Base-by-base conservation (phyloP, 1,139 yeast genomes). In the Sugiyamaella novakii region DNA sequence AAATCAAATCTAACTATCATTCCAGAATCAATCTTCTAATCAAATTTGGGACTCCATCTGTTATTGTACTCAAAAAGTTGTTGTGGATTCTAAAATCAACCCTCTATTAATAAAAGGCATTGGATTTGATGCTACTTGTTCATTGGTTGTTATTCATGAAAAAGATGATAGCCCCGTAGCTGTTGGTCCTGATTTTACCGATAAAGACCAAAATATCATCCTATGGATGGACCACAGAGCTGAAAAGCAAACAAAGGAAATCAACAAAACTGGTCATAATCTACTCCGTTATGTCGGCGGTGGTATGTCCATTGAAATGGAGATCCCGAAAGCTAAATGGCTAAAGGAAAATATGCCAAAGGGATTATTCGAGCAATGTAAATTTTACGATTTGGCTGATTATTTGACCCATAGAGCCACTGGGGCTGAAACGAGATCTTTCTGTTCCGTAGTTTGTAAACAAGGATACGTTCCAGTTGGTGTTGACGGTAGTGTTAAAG, bases 141-240 rank as follows among this genome's bases (percentile, higher is more conserved):
- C 98, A 1, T 74, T 92, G 54, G 96, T 89, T 19, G 96, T 83
- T 1, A 73, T 91, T 40, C 75, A 81, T 51, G 87, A 84, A 56
- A 67, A 74, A 17, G 73, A 77, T 34, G 89, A 86, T 61, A 67
- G 73, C 42, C 96, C 96, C 2, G 78, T 87, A 39, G 88, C 85
- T 0, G 98, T 91, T 12, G 98, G 98, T 11, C 98, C 98, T 1
- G 87, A 91, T 63, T 92, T 87, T 66, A 58, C 70, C 34, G 83
- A 87, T 61, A 60, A 73, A 35, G 78, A 78, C 56, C 95, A 91
- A 64, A 89, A 92, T 68, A 84, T 92, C 61, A 82, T 92, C 47
- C 72, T 92, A 52, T 92, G 98, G 98, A 91, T 92, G 97, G 98
- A 92, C 70, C 98, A 92, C 69, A 79, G 98, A 57, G 97, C 98